Base-by-base conservation (phyloP, 768 basidiomycete species). In the Tulasnella sp. region DNA sequence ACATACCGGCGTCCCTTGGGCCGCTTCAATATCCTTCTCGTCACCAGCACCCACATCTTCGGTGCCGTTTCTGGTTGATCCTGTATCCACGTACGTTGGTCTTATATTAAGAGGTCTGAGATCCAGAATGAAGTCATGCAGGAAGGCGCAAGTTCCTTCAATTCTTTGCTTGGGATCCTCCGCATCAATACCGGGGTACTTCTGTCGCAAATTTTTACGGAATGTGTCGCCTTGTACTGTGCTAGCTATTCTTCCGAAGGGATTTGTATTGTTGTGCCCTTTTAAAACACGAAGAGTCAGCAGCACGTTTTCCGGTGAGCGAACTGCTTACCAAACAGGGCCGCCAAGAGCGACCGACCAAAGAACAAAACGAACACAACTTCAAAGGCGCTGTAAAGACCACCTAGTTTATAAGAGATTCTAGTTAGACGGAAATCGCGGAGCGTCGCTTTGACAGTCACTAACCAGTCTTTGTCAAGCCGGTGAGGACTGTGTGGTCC, bases 61-160 rank as follows among this genome's bases (percentile, higher is more conserved):
- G 8, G 14, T 44, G 44, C 8, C 14, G 14, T 44, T 37, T 37
- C 37, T 44, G 44, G 44, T 50, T 50, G 16, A 8, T 50, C 22
- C 22, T 11, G 1, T 50, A 18, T 7, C 3, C 16, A 18, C 16
- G 22, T 50, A 20, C 50, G 18, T 50, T 1, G 60, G 60, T 4
- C 11, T 64, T 34, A 24, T 14, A 24, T 48, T 42, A 20, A 46
- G 46, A 9, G 77, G 77, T 20, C 34, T 58, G 37, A 78, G 58
- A 50, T 78, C 58, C 22, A 78, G 34, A 2, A 78, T 31, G 42
- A 69, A 78, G 37, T 78, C 77, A 37, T 78, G 77, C 31, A 78
- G 60, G 64, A 78, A 78, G 6, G 9, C 77, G 41, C 48, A 60
- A 37, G 77, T 78, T 22, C 58, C 48, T 20, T 54, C 31, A 22